Evolutionary conservation across 2,329 filamentous ascomycete genomes (phyloP), one percentile per base, ranked within the genome.

Genomic region (Xylaria sp.): DNA sequence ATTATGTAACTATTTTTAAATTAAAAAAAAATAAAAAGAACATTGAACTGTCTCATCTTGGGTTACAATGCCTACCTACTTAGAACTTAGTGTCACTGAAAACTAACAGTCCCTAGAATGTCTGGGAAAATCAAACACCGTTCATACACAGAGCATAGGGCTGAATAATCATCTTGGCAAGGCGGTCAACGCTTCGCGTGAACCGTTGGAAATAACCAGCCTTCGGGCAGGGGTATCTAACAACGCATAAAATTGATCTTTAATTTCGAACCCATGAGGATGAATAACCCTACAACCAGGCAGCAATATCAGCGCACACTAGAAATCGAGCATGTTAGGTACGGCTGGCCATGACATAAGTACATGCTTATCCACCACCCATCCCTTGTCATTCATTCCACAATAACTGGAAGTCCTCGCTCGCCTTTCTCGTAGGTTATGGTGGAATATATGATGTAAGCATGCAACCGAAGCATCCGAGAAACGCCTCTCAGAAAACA

Each of bases 111-210:
- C n/a, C 9, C 36, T 31, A 27, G 33, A 44, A 44, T 29, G n/a
- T 50, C 25, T 51, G 31, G 44, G 17, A 59, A 51, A 20, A 42
- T 51, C 36, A 47, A 17, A 63, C 53, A 63, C 42, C 5, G 20
- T 29, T 42, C 50, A 44, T 33, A 47, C 22, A 47, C 20, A 22
- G n/a, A 1, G 9, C 20, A 17, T 65, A 65, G 62, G 62, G 62
- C 62, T 64, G 62, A 55, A 22, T 47, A 22, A 64, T 59, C 29
- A 31, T n/a, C 36, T 33, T 44, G 11, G 59, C 39, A 47, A 47
- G 33, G 29, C 36, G 38, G 27, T 55, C 38, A 38, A 20, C 22
- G 22, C 44, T 25, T 56, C 17, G 25, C 27, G 10, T 22, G 49
- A 53, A 22, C 49, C 31, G 36, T 51, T 47, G 22, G 36, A 50